Percentiles rank a stretch among this genome's conserved stretches.
These are phyloP conservation scores for Chalciporus pseudorubinellus DNA, from an alignment of 768 basidiomycete genomes.

Conservation along the genomic window DNA sequence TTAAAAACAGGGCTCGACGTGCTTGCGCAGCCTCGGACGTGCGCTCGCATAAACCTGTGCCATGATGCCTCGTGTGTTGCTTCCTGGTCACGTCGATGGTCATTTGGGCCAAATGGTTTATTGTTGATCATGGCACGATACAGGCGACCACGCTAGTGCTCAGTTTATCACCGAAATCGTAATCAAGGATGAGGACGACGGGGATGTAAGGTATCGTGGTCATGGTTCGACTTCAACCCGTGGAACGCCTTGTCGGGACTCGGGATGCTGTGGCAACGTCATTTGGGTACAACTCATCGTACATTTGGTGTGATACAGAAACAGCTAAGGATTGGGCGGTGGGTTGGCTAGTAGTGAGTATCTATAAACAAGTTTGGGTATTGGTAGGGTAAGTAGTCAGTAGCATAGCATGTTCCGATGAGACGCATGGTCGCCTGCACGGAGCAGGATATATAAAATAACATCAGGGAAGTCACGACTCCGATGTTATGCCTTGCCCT, in stretches of 20 bases:
- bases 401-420: conserved; percentile 5
- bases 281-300: not conserved
- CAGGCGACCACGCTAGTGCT: too few relatives aligned
- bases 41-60: not conserved
- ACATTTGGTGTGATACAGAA: not conserved
- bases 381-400: conserved; percentile 18
- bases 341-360: conserved; percentile 9
- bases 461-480: not conserved
- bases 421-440: not conserved
- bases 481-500: conserved; percentile 17
- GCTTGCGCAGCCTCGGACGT: conserved; percentile 12
- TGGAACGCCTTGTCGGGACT: not conserved
- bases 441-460: conserved; percentile 32
- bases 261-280: too few relatives aligned
- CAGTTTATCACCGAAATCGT: too few relatives aligned
- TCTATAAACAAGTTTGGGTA: conserved; percentile 24
- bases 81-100: conserved; percentile 17
- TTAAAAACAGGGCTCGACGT: conserved; percentile 8
- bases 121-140: not conserved
- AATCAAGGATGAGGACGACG: too few relatives aligned
- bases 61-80: conserved; percentile 22
- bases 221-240: not conserved
- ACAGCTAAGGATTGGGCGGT: conserved; percentile 4
- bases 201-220: not conserved
- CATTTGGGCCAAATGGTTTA: conserved; percentile 2